Conservation (phyloP, 2,329 filamentous ascomycete species). For the Colletotrichum godetiae region DNA sequence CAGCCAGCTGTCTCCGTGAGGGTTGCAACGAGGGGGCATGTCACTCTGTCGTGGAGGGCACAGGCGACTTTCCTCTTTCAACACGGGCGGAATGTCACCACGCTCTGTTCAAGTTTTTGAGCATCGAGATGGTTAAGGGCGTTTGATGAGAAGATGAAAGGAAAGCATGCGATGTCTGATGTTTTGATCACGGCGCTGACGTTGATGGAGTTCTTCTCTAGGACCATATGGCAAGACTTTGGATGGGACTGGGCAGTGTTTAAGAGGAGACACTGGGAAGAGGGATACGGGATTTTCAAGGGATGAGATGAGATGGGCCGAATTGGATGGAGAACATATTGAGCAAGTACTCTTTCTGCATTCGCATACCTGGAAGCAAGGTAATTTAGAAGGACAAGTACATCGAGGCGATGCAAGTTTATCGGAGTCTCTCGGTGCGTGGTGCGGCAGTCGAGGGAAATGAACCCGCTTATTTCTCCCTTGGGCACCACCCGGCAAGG, state of each 20-base stretch:
- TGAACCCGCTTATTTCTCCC: background rate
- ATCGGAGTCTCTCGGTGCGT: background rate
- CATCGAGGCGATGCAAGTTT: background rate
- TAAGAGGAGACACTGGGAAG: background rate
- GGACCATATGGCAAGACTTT: background rate
- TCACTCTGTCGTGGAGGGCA: background rate
- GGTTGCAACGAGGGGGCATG: background rate
- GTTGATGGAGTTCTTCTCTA: background rate
- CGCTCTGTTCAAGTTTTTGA: background rate
- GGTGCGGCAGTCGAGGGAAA: background rate
- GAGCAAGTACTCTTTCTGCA: background rate
- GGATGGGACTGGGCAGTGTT: background rate
- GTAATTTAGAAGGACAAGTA: background rate
- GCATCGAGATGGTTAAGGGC: background rate
- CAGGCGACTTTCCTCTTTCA: background rate
- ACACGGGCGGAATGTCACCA: background rate
- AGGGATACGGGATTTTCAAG: background rate
- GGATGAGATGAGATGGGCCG: background rate
- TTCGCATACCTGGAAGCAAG: background rate
- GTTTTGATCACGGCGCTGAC: background rate
- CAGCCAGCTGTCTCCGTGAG: constrained; percentile 2
- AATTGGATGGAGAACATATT: background rate
- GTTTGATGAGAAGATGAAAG: background rate
- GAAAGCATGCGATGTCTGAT: background rate
- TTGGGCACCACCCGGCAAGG: background rate